A percentile compares a stretch with the other conserved stretches of the same genome.
These are phyloP conservation scores for cucumber (Cucumis sativus) DNA, from an alignment of 306 rosid species.

Conservation along the genomic window DNA sequence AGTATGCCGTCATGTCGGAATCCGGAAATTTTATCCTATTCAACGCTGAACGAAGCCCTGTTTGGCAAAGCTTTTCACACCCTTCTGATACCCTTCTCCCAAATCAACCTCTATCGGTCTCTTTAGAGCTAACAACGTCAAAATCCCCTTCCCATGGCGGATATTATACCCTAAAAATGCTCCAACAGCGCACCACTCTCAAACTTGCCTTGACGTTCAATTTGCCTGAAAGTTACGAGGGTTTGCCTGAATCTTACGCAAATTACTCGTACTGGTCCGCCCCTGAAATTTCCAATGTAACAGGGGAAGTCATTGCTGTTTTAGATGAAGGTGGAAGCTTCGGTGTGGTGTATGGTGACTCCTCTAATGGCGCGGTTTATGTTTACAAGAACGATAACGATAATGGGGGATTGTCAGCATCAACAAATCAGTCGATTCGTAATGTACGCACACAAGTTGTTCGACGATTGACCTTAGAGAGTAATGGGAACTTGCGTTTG, in stretches of 20 bases:
- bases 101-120: slow-evolving; percentile 69
- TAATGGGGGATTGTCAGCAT: slow-evolving; percentile 44
- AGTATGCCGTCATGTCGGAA: slow-evolving; percentile 50
- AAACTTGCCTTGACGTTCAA: slow-evolving; percentile 71
- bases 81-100: slow-evolving; percentile 92
- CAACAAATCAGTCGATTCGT: slow-evolving; percentile 28
- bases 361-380: slow-evolving; percentile 74
- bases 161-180: slow-evolving; percentile 82
- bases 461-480: slow-evolving; percentile 55
- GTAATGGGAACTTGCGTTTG: slow-evolving; percentile 61
- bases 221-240: slow-evolving; percentile 36
- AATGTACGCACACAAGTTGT: slow-evolving; percentile 18
- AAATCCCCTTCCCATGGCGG: slow-evolving; percentile 66
- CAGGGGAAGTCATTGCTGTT: slow-evolving; percentile 72
- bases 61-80: slow-evolving; percentile 89
- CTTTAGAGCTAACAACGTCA: slow-evolving; percentile 52
- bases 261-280: slow-evolving; percentile 83
- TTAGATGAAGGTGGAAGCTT: slow-evolving; percentile 76
- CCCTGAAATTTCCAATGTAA: slow-evolving; percentile 79
- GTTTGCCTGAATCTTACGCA: slow-evolving; percentile 35
- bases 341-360: slow-evolving; percentile 79
- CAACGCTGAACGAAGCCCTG: slow-evolving; percentile 20
- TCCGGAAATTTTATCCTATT: slow-evolving; percentile 72
- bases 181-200: slow-evolving; percentile 71
- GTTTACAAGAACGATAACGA: slow-evolving; percentile 68